phyloP scores from a whole-genome alignment of 352 stramenopile species.

The Thalassiosira mediterranea region DNA sequence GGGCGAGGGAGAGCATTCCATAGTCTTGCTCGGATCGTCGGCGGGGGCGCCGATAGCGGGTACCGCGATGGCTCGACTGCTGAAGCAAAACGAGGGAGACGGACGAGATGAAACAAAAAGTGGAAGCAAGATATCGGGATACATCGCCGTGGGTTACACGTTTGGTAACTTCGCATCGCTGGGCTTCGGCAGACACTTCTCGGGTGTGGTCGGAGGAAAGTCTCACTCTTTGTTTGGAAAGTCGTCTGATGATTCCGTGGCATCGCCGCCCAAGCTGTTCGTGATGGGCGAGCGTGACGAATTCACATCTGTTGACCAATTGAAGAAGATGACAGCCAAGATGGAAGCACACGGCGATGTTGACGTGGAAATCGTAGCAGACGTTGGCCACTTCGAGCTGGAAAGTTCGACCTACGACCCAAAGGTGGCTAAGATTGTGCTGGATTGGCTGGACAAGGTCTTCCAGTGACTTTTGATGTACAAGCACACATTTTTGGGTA shows the following conservation, averaged over 20 bases:
- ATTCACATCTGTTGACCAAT: slow-evolving; percentile 40
- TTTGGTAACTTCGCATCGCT: slow-evolving; percentile 43
- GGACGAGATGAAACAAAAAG: neutral
- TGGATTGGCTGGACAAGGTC: slow-evolving; percentile 36
- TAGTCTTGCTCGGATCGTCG: slow-evolving; percentile 37
- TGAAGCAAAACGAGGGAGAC: too few species aligned
- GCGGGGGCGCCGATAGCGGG: slow-evolving; percentile 39
- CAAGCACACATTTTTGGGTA: too few species aligned
- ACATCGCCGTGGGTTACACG: slow-evolving; percentile 39
- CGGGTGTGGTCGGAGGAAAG: slow-evolving; percentile 5
- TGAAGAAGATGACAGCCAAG: slow-evolving; percentile 28
- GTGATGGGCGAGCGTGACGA: slow-evolving; percentile 46
- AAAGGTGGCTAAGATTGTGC: slow-evolving; percentile 25
- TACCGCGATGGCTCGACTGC: slow-evolving; percentile 9
- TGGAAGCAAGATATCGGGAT: slow-evolving; percentile 18
- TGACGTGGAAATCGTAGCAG: slow-evolving; percentile 29
- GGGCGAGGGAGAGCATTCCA: neutral
- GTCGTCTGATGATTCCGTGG: neutral
- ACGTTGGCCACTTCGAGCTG: slow-evolving; percentile 48
- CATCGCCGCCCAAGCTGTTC: slow-evolving; percentile 28
- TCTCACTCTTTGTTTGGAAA: neutral
- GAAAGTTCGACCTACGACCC: slow-evolving; percentile 36
- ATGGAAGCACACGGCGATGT: slow-evolving; percentile 14
- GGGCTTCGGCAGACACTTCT: slow-evolving; percentile 43
- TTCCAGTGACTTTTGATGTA: slow-evolving; percentile 2